Conservation (phyloP, 75 land plant genomes). For the Chamaecyparis obtusa region DNA sequence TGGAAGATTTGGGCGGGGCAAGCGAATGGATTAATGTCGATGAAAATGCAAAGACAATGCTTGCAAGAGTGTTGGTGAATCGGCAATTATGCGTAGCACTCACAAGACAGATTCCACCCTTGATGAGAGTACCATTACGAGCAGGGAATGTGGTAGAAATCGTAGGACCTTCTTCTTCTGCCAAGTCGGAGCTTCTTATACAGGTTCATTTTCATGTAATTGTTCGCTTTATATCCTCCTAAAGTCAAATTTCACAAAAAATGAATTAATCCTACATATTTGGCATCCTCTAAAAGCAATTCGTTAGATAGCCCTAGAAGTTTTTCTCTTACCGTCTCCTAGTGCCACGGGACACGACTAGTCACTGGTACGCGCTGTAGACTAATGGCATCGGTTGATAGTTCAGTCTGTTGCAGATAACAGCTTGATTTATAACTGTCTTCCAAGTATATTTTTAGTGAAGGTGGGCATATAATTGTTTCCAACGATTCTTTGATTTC, state of each 20-base stretch:
- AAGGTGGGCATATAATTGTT: neutral
- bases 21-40: slow-evolving; percentile 51
- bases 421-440: neutral
- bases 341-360: too few relatives aligned
- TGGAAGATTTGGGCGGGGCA: slow-evolving; percentile 15
- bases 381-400: neutral
- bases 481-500: neutral
- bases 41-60: slow-evolving; percentile 56
- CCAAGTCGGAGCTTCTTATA: slow-evolving; percentile 71
- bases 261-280: neutral
- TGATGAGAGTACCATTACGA: slow-evolving; percentile 76
- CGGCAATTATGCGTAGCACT: slow-evolving; percentile 25
- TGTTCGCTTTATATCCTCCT: neutral
- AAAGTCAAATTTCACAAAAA: neutral
- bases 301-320: neutral
- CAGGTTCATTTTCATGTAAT: slow-evolving; percentile 38
- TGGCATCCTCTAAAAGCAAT: neutral
- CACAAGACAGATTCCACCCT: slow-evolving; percentile 43
- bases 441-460: neutral
- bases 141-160: slow-evolving; percentile 82
- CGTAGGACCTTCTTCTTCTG: slow-evolving; percentile 78
- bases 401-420: neutral
- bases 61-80: slow-evolving; percentile 33
- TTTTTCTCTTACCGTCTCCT: too few relatives aligned
- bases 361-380: too few relatives aligned